Conservation (phyloP, 2,329 filamentous ascomycete genomes). For the Exophiala sp. region DNA sequence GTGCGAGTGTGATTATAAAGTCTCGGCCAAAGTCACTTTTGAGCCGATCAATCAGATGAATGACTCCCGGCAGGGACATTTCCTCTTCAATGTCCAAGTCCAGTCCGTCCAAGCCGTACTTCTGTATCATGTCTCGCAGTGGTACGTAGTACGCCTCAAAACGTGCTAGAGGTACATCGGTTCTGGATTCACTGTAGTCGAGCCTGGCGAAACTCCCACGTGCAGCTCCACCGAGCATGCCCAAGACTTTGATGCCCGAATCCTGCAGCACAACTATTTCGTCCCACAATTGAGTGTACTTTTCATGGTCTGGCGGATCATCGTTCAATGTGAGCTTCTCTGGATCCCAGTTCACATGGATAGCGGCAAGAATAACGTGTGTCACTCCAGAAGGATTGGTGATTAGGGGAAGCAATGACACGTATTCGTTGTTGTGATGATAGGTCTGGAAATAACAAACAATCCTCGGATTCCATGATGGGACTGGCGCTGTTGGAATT, state of each 20-base stretch:
- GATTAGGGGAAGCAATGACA: conserved; percentile 61
- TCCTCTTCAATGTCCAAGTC: conserved; percentile 79
- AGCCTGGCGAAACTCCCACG: conserved; percentile 66
- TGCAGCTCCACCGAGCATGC: conserved; percentile 84
- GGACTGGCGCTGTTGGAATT: conserved; percentile 26
- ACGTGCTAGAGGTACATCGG: conserved; percentile 36
- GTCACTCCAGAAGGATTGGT: conserved; percentile 60
- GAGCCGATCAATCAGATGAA: conserved; percentile 64
- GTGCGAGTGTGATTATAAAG: conserved; percentile 70
- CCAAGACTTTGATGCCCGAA: conserved; percentile 73
- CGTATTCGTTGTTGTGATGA: conserved; percentile 51
- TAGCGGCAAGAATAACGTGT: conserved; percentile 80
- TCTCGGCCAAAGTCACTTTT: conserved; percentile 47
- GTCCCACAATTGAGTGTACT: conserved; percentile 71
- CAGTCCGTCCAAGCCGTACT: conserved; percentile 62
- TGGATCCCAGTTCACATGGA: conserved; percentile 73
- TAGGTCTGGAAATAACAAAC: conserved; percentile 63
- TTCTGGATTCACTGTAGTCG: conserved; percentile 48
- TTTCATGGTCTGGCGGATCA: conserved; percentile 62
- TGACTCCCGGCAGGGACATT: conserved; percentile 64
- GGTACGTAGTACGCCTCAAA: conserved; percentile 75
- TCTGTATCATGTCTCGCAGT: conserved; percentile 61
- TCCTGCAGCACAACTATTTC: conserved; percentile 71
- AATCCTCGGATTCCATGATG: conserved; percentile 34
- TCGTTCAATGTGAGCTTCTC: conserved; percentile 75